Conservation (phyloP, 306 rosid genomes). For the Ammopiptanthus mongolicus region DNA sequence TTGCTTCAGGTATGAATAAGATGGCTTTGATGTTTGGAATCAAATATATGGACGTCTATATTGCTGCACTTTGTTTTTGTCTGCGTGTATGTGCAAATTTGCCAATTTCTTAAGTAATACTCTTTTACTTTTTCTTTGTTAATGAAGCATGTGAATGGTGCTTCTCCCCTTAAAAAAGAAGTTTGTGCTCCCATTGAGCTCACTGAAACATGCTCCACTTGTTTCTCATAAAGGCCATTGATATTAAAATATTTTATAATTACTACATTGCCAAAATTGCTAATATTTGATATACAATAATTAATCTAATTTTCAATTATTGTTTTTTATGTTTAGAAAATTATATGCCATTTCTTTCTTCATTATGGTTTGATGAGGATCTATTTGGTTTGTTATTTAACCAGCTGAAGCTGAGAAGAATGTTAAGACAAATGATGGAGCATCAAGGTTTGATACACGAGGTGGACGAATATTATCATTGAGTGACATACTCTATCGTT, state of each 20-base stretch:
- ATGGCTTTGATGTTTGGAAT: constrained; percentile 10
- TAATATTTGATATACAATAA: neutral
- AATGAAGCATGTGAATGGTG: constrained; percentile 2
- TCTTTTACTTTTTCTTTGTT: neutral
- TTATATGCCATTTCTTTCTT: neutral
- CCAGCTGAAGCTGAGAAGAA: constrained; percentile 73
- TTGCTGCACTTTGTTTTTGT: neutral
- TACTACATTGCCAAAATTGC: neutral
- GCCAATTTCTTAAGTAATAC: neutral
- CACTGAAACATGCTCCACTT: neutral
- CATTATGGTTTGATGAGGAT: constrained; percentile 6
- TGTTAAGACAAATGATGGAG: constrained; percentile 51
- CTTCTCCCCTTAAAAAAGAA: neutral
- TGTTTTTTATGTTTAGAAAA: neutral
- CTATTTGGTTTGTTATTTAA: constrained; percentile 30
- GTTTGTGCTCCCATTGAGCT: neutral
- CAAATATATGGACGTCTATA: neutral
- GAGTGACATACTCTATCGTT: constrained; percentile 77
- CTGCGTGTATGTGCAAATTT: neutral
- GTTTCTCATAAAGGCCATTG: neutral
- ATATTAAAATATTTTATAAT: neutral
- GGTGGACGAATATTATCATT: constrained; percentile 69
- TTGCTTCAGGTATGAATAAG: constrained; percentile 62
- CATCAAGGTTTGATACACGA: constrained; percentile 54
- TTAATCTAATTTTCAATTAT: neutral